Percentiles rank a stretch among this genome's conserved stretches.
phyloP scores from a whole-genome alignment of 2,329 filamentous ascomycete species.

The Thelonectria rubi region DNA sequence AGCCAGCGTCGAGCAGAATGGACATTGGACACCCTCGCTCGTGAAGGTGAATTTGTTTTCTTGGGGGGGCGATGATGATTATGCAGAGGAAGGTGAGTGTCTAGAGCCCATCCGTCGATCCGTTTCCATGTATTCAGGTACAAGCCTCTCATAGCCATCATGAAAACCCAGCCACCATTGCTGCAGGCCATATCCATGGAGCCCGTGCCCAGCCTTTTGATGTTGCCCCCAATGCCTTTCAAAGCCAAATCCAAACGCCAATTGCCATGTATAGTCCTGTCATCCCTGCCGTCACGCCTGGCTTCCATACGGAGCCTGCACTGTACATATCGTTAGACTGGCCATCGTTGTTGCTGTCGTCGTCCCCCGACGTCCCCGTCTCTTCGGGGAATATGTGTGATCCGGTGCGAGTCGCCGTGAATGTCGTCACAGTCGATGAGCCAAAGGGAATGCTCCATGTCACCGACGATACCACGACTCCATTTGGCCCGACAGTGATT shows the following conservation, averaged over 20 bases:
- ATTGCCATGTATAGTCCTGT: constrained; percentile 50
- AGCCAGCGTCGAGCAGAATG: not conserved
- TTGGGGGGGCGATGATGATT: not conserved
- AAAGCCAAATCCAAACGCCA: constrained; percentile 50
- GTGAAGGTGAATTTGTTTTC: not conserved
- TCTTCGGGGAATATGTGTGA: constrained; percentile 35
- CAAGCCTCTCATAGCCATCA: not conserved
- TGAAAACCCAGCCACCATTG: not conserved
- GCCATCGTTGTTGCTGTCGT: constrained; percentile 12
- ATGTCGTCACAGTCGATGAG: constrained; percentile 52
- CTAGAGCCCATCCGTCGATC: not conserved
- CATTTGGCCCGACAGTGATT: constrained; percentile 60
- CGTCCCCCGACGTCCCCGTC: constrained; percentile 35
- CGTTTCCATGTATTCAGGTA: not conserved
- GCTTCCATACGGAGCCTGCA: constrained; percentile 20
- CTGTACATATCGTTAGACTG: constrained; percentile 27
- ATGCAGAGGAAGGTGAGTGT: not conserved
- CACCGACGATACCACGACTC: constrained; percentile 58
- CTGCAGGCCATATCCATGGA: not conserved
- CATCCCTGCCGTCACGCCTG: constrained; percentile 32
- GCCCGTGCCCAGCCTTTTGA: not conserved
- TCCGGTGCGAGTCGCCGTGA: constrained; percentile 46
- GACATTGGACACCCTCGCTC: not conserved
- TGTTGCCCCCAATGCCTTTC: constrained; percentile 11
- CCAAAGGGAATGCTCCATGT: constrained; percentile 58